These are phyloP conservation scores for Hamamelis virginiana DNA, from an alignment of 164 flowering plant species.

Conservation along the genomic window DNA sequence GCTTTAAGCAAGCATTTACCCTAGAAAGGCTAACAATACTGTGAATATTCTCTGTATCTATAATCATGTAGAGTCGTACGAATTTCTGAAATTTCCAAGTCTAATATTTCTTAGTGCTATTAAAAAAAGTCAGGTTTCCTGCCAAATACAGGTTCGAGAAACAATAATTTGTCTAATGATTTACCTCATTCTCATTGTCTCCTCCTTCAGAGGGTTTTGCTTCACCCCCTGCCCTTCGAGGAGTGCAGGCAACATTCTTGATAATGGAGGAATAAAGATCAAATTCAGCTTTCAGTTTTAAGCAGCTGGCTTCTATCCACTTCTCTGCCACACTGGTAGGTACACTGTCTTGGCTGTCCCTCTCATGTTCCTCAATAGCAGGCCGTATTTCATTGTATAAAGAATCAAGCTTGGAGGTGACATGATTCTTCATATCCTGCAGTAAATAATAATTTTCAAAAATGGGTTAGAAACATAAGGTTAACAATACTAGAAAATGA, in stretches of 20 bases:
- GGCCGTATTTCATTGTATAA: slow-evolving; percentile 82
- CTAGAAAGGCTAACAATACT: no score
- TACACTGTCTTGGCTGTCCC: slow-evolving; percentile 82
- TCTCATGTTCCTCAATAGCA: slow-evolving; percentile 83
- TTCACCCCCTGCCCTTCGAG: slow-evolving; percentile 17
- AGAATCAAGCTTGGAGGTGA: slow-evolving; percentile 46
- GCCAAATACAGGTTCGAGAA: not conserved
- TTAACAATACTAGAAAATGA: not conserved
- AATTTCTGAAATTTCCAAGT: not conserved
- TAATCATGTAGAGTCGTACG: not conserved
- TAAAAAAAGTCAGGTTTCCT: not conserved
- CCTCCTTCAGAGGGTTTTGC: slow-evolving; percentile 19
- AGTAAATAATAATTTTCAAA: not conserved
- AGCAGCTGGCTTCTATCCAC: slow-evolving; percentile 84
- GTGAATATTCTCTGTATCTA: not conserved
- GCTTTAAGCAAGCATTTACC: no score
- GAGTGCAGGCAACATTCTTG: slow-evolving; percentile 49
- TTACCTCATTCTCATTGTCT: slow-evolving; percentile 17
- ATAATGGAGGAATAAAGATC: slow-evolving; percentile 60
- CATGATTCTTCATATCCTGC: slow-evolving; percentile 67
- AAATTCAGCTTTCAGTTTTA: slow-evolving; percentile 73
- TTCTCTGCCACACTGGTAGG: slow-evolving; percentile 78
- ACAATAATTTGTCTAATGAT: slow-evolving; percentile 17
- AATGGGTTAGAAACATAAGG: not conserved
- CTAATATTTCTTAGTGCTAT: not conserved